phyloP scores from a whole-genome alignment of 2,329 filamentous ascomycete species.

The Emmonsia crescens region DNA sequence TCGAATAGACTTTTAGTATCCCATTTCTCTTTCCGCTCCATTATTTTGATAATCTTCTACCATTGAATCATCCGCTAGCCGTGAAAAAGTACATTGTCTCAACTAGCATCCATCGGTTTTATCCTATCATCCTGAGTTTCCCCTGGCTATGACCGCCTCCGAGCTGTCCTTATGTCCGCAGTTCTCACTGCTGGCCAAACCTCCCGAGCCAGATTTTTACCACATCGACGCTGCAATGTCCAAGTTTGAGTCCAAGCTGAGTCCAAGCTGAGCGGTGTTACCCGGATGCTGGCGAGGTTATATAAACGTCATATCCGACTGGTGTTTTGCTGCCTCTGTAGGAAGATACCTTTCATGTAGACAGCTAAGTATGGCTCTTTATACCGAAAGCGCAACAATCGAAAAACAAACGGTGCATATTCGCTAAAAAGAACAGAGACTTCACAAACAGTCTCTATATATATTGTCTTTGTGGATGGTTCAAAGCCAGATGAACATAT shows the following conservation, averaged over 20 bases:
- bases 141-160: not conserved
- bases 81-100: not conserved
- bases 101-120: not conserved
- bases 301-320: not conserved
- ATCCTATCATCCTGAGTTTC: not conserved
- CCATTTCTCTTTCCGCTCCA: not conserved
- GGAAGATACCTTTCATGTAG: not conserved
- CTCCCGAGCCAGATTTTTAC: not conserved
- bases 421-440: not conserved
- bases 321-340: not conserved
- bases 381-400: not conserved
- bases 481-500: not conserved
- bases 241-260: no score
- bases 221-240: not conserved
- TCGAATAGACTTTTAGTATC: not conserved
- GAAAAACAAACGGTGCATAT: not conserved
- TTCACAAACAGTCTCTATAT: not conserved
- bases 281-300: not conserved
- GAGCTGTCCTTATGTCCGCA: not conserved
- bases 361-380: not conserved
- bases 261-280: not conserved
- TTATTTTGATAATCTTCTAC: not conserved
- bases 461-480: not conserved
- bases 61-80: not conserved
- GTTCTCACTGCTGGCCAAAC: not conserved